These are phyloP conservation scores for Leavenworthia alabamica DNA, from an alignment of 345 rosid genomes.

Conservation along the genomic window DNA sequence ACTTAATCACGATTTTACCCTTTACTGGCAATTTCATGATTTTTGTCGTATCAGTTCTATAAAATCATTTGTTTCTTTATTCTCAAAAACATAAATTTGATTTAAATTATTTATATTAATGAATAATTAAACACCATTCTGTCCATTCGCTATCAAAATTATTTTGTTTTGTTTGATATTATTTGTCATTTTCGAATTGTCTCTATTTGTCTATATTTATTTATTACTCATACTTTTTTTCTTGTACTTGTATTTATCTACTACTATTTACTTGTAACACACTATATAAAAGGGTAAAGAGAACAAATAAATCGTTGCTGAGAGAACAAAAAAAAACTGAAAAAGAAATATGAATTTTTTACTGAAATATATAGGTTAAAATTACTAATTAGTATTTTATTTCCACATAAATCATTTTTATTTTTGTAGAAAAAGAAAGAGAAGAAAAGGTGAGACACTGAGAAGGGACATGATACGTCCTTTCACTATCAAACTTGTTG, in stretches of 20 bases:
- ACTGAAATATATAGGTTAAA: background rate
- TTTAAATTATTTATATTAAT: background rate
- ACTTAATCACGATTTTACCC: background rate
- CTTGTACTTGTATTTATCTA: too few relatives aligned
- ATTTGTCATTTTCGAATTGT: constrained; percentile 22
- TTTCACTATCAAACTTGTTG: constrained; percentile 23
- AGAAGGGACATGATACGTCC: constrained; percentile 25
- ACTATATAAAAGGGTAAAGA: too few relatives aligned
- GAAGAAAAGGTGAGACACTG: background rate
- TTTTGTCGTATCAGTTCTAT: constrained; percentile 21
- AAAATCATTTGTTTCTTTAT: constrained; percentile 15
- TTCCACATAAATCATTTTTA: background rate
- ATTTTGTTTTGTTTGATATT: constrained; percentile 25
- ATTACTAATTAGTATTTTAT: background rate
- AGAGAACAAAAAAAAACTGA: background rate
- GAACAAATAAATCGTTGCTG: background rate
- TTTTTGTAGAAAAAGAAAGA: background rate
- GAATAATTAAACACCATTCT: constrained; percentile 1
- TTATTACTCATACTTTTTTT: too few relatives aligned
- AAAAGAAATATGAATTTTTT: background rate
- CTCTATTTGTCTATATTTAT: too few relatives aligned
- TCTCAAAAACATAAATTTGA: constrained; percentile 16
- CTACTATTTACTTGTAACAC: too few relatives aligned
- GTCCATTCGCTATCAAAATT: constrained; percentile 28
- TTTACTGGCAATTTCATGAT: constrained; percentile 4